These are phyloP conservation scores for Byssoonygena ceratinophila DNA, from an alignment of 2,329 filamentous ascomycete species.

Conservation along the genomic window DNA sequence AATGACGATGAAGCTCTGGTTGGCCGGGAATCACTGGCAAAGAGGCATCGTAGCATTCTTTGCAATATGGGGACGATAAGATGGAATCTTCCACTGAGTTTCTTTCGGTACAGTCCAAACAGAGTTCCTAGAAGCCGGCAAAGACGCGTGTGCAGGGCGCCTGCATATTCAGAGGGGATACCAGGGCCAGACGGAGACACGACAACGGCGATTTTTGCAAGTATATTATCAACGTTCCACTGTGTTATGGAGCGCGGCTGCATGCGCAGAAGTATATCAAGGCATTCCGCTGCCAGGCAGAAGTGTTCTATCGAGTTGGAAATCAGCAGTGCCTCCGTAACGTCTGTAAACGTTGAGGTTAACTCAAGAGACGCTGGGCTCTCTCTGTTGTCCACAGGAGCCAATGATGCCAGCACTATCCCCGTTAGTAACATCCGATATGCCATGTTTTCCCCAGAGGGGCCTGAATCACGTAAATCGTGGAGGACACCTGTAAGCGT, in stretches of 20 bases:
- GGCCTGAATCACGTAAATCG: constrained; percentile 25
- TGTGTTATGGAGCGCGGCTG: constrained; percentile 36
- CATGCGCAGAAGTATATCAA: constrained; percentile 32
- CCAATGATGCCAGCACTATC: constrained; percentile 27
- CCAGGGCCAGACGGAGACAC: constrained; percentile 29
- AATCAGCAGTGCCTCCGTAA: constrained; percentile 24
- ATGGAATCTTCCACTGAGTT: constrained; percentile 51
- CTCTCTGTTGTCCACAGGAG: constrained; percentile 32
- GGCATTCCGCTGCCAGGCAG: constrained; percentile 31
- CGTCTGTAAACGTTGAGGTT: constrained; percentile 28
- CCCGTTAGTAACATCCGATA: constrained; percentile 31
- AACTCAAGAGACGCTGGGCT: constrained; percentile 27
- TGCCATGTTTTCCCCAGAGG: constrained; percentile 23
- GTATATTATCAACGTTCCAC: constrained; percentile 37
- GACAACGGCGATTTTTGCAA: constrained; percentile 30
- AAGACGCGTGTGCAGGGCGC: constrained; percentile 43
- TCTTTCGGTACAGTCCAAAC: constrained; percentile 47
- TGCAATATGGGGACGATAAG: constrained; percentile 48
- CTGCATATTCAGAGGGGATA: constrained; percentile 26
- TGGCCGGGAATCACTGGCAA: constrained; percentile 37
- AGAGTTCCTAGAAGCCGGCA: constrained; percentile 45
- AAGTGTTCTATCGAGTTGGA: constrained; percentile 32
- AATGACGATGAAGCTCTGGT: constrained; percentile 8
- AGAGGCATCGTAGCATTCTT: constrained; percentile 46
- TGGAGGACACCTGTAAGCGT: constrained; percentile 25